These are phyloP conservation scores for Pseudogymnoascus sp. DNA, from an alignment of 2,329 filamentous ascomycete genomes.

Conservation along the genomic window DNA sequence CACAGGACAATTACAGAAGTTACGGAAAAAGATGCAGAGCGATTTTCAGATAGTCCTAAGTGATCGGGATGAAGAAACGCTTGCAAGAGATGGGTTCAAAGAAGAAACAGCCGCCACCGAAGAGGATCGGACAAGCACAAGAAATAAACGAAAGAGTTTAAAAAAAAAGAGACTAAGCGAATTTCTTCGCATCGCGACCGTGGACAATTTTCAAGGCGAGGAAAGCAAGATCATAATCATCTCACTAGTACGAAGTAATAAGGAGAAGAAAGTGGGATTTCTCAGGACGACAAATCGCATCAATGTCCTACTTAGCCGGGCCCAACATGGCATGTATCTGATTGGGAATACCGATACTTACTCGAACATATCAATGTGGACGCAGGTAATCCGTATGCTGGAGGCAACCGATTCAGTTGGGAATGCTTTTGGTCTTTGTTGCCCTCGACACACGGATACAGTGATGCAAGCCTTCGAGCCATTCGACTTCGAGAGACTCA, in stretches of 20 bases:
- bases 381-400: slow-evolving; percentile 47
- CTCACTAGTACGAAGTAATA: slow-evolving; percentile 65
- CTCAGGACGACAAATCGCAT: slow-evolving; percentile 59
- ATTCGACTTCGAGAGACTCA: slow-evolving; percentile 47
- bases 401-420: slow-evolving; percentile 39
- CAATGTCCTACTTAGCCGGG: slow-evolving; percentile 61
- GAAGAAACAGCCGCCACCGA: slow-evolving; percentile 3
- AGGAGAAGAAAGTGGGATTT: slow-evolving; percentile 52
- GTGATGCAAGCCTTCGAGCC: slow-evolving; percentile 42
- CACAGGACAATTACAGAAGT: slow-evolving; percentile 44
- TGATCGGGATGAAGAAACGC: slow-evolving; percentile 26
- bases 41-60: slow-evolving; percentile 28
- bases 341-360: slow-evolving; percentile 60
- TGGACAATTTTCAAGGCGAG: slow-evolving; percentile 71
- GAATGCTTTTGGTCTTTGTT: slow-evolving; percentile 42
- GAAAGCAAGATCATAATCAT: slow-evolving; percentile 66
- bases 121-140: background rate
- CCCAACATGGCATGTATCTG: slow-evolving; percentile 63
- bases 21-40: slow-evolving; percentile 18
- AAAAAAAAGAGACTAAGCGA: slow-evolving; percentile 23
- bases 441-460: slow-evolving; percentile 49
- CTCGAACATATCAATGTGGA: slow-evolving; percentile 55
- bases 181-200: slow-evolving; percentile 43
- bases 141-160: slow-evolving; percentile 1
- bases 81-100: slow-evolving; percentile 17